Conservation (phyloP, 306 rosid species). For the Trifolium dubium region DNA sequence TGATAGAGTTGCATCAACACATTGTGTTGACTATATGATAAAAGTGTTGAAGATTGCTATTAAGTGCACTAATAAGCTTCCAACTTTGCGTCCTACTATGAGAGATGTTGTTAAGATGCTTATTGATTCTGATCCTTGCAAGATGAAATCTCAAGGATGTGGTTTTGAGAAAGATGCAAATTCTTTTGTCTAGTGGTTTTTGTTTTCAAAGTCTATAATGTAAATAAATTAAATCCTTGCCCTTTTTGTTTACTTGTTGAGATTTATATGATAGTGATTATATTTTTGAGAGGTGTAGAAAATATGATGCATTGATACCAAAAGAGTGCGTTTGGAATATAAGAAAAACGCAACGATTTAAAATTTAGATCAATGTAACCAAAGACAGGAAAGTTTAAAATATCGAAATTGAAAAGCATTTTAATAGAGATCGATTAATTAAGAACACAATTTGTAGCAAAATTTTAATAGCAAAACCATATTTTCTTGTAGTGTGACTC, state of each 20-base stretch:
- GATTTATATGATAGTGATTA: neutral
- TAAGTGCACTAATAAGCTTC: constrained; percentile 80
- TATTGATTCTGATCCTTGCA: constrained; percentile 65
- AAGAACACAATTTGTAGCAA: too few species aligned
- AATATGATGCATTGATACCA: too few species aligned
- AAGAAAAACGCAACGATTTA: too few species aligned
- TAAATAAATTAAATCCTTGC: constrained; percentile 17
- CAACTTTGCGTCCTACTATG: constrained; percentile 87
- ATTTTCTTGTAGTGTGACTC: too few species aligned
- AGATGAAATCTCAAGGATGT: constrained; percentile 33
- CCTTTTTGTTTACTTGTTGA: neutral
- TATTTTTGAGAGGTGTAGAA: neutral
- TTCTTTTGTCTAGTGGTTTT: constrained; percentile 36
- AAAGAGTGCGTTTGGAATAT: too few species aligned
- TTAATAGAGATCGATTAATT: too few species aligned
- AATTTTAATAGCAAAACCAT: too few species aligned
- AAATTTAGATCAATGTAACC: too few species aligned
- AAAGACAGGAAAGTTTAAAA: too few species aligned
- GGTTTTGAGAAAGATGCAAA: constrained; percentile 42
- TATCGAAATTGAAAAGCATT: too few species aligned
- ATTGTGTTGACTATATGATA: constrained; percentile 57
- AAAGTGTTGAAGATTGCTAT: constrained; percentile 82
- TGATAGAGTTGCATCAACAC: constrained; percentile 54
- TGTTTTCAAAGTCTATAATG: constrained; percentile 2
- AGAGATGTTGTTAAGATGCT: constrained; percentile 92